Percentiles rank a stretch among this genome's conserved stretches.
Evolutionary conservation across 345 rosid genomes (phyloP).

Genomic region (Rubroshorea leprosula): DNA sequence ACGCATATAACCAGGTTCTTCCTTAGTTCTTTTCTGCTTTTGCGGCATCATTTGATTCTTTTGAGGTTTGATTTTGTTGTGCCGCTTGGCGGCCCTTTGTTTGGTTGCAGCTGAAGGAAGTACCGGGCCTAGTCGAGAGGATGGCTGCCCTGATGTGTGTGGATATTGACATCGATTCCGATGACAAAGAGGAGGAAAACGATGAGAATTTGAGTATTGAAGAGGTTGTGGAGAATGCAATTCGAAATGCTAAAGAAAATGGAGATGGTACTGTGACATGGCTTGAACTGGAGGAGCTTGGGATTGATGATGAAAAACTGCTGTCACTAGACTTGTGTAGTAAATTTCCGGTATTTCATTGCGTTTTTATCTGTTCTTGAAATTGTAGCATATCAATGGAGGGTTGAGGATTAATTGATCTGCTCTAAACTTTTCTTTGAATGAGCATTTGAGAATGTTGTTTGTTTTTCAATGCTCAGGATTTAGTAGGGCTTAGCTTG

Average conservation of each 20-base stretch:
- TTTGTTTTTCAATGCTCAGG: conserved; percentile 31
- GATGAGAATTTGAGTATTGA: conserved; percentile 30
- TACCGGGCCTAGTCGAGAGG: conserved; percentile 88
- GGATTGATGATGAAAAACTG: conserved; percentile 49
- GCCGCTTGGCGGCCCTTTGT: not conserved
- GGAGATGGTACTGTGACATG: conserved; percentile 51
- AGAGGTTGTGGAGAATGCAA: conserved; percentile 48
- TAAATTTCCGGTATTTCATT: conserved; percentile 51
- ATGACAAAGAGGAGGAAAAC: conserved; percentile 34
- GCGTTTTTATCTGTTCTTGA: not conserved
- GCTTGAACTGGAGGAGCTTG: conserved; percentile 86
- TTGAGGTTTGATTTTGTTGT: conserved; percentile 4
- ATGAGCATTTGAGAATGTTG: no score
- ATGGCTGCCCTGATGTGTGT: conserved; percentile 93
- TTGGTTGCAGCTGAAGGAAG: conserved; percentile 62
- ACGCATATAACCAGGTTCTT: conserved; percentile 44
- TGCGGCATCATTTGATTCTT: not conserved
- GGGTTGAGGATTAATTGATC: not conserved
- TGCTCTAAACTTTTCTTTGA: no score
- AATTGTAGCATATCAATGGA: not conserved
- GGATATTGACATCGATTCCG: conserved; percentile 34
- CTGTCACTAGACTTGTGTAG: conserved; percentile 50
- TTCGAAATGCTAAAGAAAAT: conserved; percentile 38
- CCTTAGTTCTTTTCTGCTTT: not conserved
- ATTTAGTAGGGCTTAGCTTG: conserved; percentile 74